Evolutionary conservation across 2,329 filamentous ascomycete genomes (phyloP), one percentile per base, ranked within the genome.

Genomic region (Calonectria montana): DNA sequence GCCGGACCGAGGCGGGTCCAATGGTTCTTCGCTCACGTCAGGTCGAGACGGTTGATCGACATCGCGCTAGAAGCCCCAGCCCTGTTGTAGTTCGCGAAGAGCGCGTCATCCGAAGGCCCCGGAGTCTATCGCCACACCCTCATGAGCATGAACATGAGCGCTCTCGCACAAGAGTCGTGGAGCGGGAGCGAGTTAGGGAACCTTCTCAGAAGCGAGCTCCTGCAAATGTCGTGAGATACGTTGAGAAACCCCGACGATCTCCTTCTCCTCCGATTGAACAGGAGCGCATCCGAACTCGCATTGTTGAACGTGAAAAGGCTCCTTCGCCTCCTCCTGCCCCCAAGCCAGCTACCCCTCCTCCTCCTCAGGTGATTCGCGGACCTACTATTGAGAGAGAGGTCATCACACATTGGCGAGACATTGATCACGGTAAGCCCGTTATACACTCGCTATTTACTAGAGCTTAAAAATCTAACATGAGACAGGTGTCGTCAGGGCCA

Each of bases 351-450:
- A 87, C 88, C 15, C 88, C 89, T 10, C 88, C 89, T 10, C 90
- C 89, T 53, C 91, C 91, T 35, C 88, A 89, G 74, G 88, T 93
- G 53, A 92, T 97, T 78, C 89, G 91, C 48, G 92, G 92, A 23
- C 95, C 95, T 39, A 93, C 93, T 1, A 94, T 97, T 77, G 94
- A 96, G 83, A 91, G 96, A 79, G 94, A 98, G 81, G 92, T 97
- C 70, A 96, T 97, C 75, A 97, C 94, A 0, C 94, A 97, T 83
- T 96, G 97, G 81, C 90, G 92, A 70, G 94, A 96, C 80, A 93
- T 97, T 77, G 94, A 97, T 80, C 94, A 97, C 84, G 95, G 94
- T 94, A 87, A 81, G 91, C 31, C 45, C 9, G 27, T 39, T 15
- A 10, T 8, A 55, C 5, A 29, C 29, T 16, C 6, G 27, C 10